These are phyloP conservation scores for Viola odorata DNA, from an alignment of 345 rosid species.

Conservation along the genomic window DNA sequence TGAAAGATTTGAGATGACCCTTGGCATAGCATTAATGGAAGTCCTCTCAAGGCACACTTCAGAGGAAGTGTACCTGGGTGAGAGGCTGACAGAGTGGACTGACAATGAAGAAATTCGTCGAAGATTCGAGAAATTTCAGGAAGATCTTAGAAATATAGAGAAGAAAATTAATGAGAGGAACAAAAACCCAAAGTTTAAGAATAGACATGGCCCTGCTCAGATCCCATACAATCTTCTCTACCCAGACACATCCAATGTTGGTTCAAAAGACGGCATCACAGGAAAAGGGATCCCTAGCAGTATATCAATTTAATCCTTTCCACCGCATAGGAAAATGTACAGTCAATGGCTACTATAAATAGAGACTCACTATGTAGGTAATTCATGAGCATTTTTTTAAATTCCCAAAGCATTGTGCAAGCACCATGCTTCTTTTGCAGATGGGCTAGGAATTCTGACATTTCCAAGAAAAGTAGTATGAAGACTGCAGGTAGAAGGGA, in stretches of 20 bases:
- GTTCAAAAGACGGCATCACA: slow-evolving; percentile 24
- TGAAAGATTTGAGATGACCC: slow-evolving; percentile 31
- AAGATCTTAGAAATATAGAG: slow-evolving; percentile 34
- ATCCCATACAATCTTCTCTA: slow-evolving; percentile 42
- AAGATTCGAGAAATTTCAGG: slow-evolving; percentile 30
- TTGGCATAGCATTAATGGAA: slow-evolving; percentile 38
- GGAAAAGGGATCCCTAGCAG: slow-evolving; percentile 55
- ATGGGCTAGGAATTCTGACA: no score
- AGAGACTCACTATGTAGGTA: no score
- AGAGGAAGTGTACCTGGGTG: slow-evolving; percentile 51
- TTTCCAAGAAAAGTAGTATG: no score
- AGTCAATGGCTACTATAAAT: no score
- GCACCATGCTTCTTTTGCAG: no score
- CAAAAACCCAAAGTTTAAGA: slow-evolving; percentile 27
- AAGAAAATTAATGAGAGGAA: slow-evolving; percentile 40
- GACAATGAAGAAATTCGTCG: slow-evolving; percentile 28
- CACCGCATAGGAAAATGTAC: neutral
- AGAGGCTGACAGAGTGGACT: slow-evolving; percentile 37
- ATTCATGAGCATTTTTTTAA: no score
- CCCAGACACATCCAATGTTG: slow-evolving; percentile 31
- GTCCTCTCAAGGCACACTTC: slow-evolving; percentile 47
- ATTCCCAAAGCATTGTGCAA: no score
- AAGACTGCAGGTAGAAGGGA: no score
- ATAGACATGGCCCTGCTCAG: slow-evolving; percentile 48
- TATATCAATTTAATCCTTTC: slow-evolving; percentile 32